Conservation (phyloP, 148 eudicot species). For the Bassia scoparia region DNA sequence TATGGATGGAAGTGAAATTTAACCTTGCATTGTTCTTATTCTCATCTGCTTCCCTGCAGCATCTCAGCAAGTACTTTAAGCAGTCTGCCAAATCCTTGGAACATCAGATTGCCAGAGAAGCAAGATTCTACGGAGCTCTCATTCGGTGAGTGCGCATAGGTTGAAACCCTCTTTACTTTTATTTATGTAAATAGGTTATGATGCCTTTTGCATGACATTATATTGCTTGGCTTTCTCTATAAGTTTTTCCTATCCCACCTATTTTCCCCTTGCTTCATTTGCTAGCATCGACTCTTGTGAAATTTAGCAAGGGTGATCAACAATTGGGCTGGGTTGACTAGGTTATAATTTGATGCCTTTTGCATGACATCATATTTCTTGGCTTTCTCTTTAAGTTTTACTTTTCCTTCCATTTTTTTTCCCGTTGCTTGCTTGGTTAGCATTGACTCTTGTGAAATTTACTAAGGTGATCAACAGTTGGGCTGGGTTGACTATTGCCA, state of each 20-base stretch:
- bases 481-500: too few relatives aligned
- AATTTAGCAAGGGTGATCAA: too few relatives aligned
- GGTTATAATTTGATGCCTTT: not conserved
- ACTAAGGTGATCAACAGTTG: too few relatives aligned
- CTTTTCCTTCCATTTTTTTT: not conserved
- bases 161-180: not conserved
- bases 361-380: not conserved
- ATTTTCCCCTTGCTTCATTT: not conserved
- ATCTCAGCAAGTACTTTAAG: slow-evolving; percentile 89
- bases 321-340: too few relatives aligned
- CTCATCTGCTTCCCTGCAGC: slow-evolving; percentile 42
- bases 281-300: not conserved
- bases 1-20: not conserved
- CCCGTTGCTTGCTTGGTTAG: not conserved
- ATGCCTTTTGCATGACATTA: not conserved
- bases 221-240: not conserved
- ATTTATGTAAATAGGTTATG: not conserved
- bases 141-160: slow-evolving; percentile 56
- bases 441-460: not conserved
- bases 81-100: slow-evolving; percentile 96
- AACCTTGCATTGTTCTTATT: not conserved
- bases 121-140: slow-evolving; percentile 96
- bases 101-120: slow-evolving; percentile 84
- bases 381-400: too few relatives aligned
- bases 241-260: not conserved